These are phyloP conservation scores for Nyctanthes arbortristis DNA, from an alignment of 257 asterid genomes.

Conservation along the genomic window DNA sequence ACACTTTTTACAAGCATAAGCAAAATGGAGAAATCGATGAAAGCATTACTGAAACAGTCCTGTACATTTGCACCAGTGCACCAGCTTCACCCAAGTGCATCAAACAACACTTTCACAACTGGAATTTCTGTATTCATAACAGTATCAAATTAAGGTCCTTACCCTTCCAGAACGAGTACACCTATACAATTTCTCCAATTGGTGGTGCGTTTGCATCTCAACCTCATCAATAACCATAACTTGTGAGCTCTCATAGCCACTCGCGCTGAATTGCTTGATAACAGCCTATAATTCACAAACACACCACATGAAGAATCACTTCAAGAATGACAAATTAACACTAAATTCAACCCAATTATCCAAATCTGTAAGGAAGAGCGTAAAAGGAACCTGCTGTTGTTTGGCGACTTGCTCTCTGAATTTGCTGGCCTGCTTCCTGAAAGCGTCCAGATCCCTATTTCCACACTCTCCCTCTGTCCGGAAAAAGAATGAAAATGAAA, in stretches of 20 bases:
- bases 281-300: slow-evolving; percentile 67
- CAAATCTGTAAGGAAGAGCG: no score
- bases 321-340: neutral
- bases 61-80: no score
- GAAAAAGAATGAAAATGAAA: no score
- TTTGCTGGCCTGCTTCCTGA: no score
- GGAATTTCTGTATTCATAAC: neutral
- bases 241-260: slow-evolving; percentile 91
- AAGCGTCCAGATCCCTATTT: slow-evolving; percentile 16
- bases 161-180: slow-evolving; percentile 95
- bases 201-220: slow-evolving; percentile 90
- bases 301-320: neutral
- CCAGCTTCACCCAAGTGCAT: neutral
- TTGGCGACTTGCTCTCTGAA: no score
- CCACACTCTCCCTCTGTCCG: slow-evolving; percentile 19
- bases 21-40: neutral
- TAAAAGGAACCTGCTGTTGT: no score
- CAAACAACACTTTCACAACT: neutral
- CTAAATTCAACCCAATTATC: neutral
- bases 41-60: neutral
- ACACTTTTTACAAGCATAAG: neutral
- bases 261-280: slow-evolving; percentile 85
- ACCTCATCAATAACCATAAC: slow-evolving; percentile 86
- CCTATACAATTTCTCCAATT: slow-evolving; percentile 79
- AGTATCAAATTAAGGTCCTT: slow-evolving; percentile 24